These are phyloP conservation scores for Austroboletus eburneus DNA, from an alignment of 768 basidiomycete genomes.

Conservation along the genomic window DNA sequence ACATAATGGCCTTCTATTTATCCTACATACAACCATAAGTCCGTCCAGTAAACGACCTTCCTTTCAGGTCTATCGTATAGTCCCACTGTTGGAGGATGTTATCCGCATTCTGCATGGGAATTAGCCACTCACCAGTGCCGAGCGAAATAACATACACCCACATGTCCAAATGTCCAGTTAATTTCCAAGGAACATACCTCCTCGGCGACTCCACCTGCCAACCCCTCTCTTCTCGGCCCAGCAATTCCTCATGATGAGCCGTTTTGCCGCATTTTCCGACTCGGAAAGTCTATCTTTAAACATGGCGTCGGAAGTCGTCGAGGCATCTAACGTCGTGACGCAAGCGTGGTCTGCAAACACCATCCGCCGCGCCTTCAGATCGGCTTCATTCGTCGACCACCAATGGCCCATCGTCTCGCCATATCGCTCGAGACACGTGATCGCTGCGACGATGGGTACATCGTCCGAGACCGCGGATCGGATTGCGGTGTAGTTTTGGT, in stretches of 20 bases:
- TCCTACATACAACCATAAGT: slow-evolving; percentile 10
- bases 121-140: slow-evolving; percentile 4
- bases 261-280: slow-evolving; percentile 20
- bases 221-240: slow-evolving; percentile 23
- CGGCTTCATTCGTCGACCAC: slow-evolving; percentile 37
- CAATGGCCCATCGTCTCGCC: slow-evolving; percentile 33
- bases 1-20: slow-evolving; percentile 7
- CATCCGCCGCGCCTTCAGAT: slow-evolving; percentile 33
- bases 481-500: slow-evolving; percentile 25
- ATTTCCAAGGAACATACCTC: slow-evolving; percentile 26
- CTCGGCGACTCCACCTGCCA: slow-evolving; percentile 21
- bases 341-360: slow-evolving; percentile 37
- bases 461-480: slow-evolving; percentile 28
- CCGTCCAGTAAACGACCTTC: slow-evolving; percentile 1
- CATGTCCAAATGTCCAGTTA: slow-evolving; percentile 15
- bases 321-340: slow-evolving; percentile 32
- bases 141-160: slow-evolving; percentile 17
- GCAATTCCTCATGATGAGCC: slow-evolving; percentile 25
- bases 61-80: not conserved
- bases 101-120: not conserved
- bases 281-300: slow-evolving; percentile 23
- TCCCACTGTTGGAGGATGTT: too few species aligned
- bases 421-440: slow-evolving; percentile 31
- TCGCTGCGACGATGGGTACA: slow-evolving; percentile 29
- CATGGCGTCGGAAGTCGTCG: slow-evolving; percentile 10